Evolutionary conservation across 345 rosid species (phyloP).

Genomic region (Melaleuca alternifolia): DNA sequence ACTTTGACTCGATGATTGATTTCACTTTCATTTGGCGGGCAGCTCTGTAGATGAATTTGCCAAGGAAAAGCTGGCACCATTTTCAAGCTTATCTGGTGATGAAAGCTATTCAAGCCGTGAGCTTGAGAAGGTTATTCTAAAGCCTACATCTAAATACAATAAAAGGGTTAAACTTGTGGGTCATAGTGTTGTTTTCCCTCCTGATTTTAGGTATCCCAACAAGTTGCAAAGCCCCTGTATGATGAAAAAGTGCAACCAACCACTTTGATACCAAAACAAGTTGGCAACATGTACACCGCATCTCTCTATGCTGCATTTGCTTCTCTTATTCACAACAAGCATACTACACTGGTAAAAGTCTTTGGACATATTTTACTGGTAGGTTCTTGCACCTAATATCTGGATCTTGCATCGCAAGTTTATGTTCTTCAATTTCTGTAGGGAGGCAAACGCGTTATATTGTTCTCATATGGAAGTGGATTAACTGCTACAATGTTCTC

Average conservation of each 20-base stretch:
- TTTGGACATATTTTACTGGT: not conserved
- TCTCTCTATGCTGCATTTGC: slow-evolving; percentile 91
- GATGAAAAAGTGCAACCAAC: slow-evolving; percentile 86
- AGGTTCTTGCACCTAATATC: not conserved
- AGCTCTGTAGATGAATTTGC: slow-evolving; percentile 74
- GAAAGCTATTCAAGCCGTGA: slow-evolving; percentile 95
- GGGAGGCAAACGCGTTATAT: slow-evolving; percentile 63
- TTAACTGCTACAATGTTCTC: slow-evolving; percentile 86
- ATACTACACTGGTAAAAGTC: slow-evolving; percentile 49
- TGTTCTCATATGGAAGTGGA: slow-evolving; percentile 98
- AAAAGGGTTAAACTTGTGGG: not conserved
- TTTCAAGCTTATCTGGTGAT: slow-evolving; percentile 56
- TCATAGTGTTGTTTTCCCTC: not conserved
- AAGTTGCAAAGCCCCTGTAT: slow-evolving; percentile 72
- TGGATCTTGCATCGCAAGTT: not conserved
- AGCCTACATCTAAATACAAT: not conserved
- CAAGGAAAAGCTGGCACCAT: slow-evolving; percentile 76
- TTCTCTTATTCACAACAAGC: slow-evolving; percentile 77
- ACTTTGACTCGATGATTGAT: not conserved
- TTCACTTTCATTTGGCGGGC: not conserved
- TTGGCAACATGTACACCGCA: slow-evolving; percentile 97
- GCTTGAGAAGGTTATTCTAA: slow-evolving; percentile 69
- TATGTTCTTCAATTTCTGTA: slow-evolving; percentile 1
- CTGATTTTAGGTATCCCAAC: slow-evolving; percentile 63
- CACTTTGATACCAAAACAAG: slow-evolving; percentile 86